Percentiles rank a stretch among this genome's conserved stretches.
phyloP scores from a whole-genome alignment of 495 filamentous ascomycete genomes.

The Amniculicola lignicola region DNA sequence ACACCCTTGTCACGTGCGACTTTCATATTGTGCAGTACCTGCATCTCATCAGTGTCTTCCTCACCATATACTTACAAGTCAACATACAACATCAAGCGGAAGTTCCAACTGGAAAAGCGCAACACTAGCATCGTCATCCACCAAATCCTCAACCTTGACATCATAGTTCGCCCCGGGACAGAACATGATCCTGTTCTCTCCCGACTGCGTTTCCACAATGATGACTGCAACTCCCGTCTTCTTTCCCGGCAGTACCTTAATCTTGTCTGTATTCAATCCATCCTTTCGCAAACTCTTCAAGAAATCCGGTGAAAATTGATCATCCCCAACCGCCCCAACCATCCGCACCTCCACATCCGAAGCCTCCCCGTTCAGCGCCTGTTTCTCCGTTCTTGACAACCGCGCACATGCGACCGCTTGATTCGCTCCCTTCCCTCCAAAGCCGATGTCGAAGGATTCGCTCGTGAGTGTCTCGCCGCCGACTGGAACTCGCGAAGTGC shows the following conservation, averaged over 20 bases:
- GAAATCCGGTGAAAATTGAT: conserved; percentile 59
- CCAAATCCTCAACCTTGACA: conserved; percentile 46
- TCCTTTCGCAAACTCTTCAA: conserved; percentile 44
- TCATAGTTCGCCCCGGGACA: conserved; percentile 70
- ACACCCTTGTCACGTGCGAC: conserved; percentile 51
- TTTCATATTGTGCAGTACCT: conserved; percentile 57
- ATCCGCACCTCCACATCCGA: conserved; percentile 62
- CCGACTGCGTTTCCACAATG: conserved; percentile 76
- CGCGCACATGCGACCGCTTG: conserved; percentile 81
- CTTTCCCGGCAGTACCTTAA: conserved; percentile 48
- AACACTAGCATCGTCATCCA: conserved; percentile 35
- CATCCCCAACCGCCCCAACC: conserved; percentile 77
- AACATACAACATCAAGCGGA: conserved; percentile 61
- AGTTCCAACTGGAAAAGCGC: conserved; percentile 83
- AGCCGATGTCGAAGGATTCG: conserved; percentile 70
- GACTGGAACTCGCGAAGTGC: conserved; percentile 75
- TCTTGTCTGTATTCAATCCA: conserved; percentile 60
- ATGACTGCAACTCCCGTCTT: conserved; percentile 79
- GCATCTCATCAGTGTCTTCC: neutral
- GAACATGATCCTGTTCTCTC: conserved; percentile 86
- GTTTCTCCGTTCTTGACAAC: conserved; percentile 52
- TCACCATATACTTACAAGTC: neutral
- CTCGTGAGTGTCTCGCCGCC: conserved; percentile 86
- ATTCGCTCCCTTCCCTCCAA: conserved; percentile 94
- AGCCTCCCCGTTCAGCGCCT: conserved; percentile 14